Evolutionary conservation across 129 eudicot species (phyloP), one percentile per base, ranked within the genome.

Genomic region (Silybum marianum): DNA sequence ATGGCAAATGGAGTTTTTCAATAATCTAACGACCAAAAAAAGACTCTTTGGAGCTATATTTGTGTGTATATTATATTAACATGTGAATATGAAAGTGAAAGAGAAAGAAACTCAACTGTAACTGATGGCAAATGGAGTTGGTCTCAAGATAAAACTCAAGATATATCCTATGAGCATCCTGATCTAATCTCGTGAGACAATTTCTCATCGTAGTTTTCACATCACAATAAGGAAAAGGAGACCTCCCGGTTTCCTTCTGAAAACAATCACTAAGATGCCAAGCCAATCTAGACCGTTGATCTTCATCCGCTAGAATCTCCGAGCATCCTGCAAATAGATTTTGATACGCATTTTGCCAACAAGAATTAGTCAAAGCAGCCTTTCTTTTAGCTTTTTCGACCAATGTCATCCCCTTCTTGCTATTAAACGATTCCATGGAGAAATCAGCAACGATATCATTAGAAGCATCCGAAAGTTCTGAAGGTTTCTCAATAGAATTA

Each of bases 211-310:
- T 28, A 32, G 78, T 51, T 81, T 92, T 92, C 0, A 72, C 75
- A 62, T 87, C 92, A 80, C 97, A 94, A 21, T 25, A 58, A 68
- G 98, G 97, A 70, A 94, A 90, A 19, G 84, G 74, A 0, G 86
- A 81, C 72, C 98, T 86, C 19, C 96, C 97, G 3, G 91, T 82
- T 75, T 88, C 93, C 78, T 82, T 85, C 62, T 90, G 93, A 76
- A 94, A 94, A 80, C 98, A 94, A 80, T 89, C 96, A 66, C 83
- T 90, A 13, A 94, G 96, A 86, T 89, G 83, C 96, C 98, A 94
- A 25, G 98, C 97, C 38, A 94, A 72, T 73, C 95, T 84, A 9
- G 92, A 75, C 79, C 86, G 84, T 44, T 69, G 73, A 75, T 92
- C 94, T 74, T 92, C 90, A 34, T 62, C 91, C 1, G 97, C 98